Evolutionary conservation across 2,329 filamentous ascomycete genomes (phyloP), one percentile per base, ranked within the genome.

Genomic region (Cytospora piceicola): DNA sequence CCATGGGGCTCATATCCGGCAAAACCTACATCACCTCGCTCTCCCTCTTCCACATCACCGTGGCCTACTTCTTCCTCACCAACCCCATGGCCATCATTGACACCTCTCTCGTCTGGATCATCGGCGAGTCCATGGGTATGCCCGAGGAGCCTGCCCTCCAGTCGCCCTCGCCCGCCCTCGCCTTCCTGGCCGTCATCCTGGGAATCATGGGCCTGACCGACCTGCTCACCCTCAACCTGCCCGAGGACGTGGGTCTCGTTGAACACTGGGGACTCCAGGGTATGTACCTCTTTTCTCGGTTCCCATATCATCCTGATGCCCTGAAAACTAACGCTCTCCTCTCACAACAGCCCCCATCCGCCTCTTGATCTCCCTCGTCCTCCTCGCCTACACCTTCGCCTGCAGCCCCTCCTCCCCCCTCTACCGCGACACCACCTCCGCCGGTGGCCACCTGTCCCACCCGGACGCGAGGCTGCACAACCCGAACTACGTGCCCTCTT

Each of bases 111-210:
- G 91, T 97, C 57, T 92, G 88, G 71, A 85, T 97, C 34, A 80
- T 97, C 30, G 93, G 93, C 63, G 90, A 96, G 77, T 88, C 91
- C 61, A 91, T 96, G 88, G 87, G 89, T 71, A 85, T 97, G 75
- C 88, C 90, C 3, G 80, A 85, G 52, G 86, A 89, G 0, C 84
- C 88, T 58, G 83, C 86, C 67, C 90, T 96, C 77, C 86, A 90
- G 64, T 80, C 82, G 1, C 86, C 88, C 24, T 89, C 87, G 64
- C 86, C 92, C n/a, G 83, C 89, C 1, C 87, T 92, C 58, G 90
- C 90, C 67, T 85, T 96, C 70, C 83, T 96, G 64, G 86, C 91
- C 72, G 83, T 89, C 65, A 78, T 92, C 68, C 85, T 92, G 64
- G 81, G 84, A 56, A 73, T 89, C 61, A 72, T 88, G 57, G 90